Conservation (phyloP, 177 flowering plant genomes). For the Vitis hybrid region DNA sequence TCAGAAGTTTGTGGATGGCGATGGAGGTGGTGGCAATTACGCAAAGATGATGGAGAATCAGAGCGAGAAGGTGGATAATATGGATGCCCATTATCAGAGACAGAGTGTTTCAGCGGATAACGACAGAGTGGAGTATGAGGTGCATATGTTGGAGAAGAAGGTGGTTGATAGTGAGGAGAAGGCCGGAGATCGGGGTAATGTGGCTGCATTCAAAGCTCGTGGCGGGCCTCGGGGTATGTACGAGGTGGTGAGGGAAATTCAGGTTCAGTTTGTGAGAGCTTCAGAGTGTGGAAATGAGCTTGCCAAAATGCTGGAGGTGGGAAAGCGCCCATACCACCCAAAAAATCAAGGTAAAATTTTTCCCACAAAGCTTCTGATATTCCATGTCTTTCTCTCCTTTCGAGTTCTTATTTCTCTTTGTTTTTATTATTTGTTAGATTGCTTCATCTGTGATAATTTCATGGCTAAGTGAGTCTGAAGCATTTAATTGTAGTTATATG, state of each 20-base stretch:
- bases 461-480: too few species aligned
- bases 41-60: constrained; percentile 28
- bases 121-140: constrained; percentile 60
- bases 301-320: constrained; percentile 79
- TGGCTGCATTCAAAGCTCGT: constrained; percentile 28
- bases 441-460: constrained; percentile 1
- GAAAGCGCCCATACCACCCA: constrained; percentile 63
- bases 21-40: constrained; percentile 27
- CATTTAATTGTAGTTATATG: constrained; percentile 9
- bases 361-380: not conserved
- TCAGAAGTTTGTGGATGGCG: constrained; percentile 46
- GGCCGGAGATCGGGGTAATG: constrained; percentile 35
- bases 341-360: constrained; percentile 43
- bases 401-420: not conserved
- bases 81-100: constrained; percentile 41
- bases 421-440: not conserved
- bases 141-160: constrained; percentile 74
- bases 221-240: constrained; percentile 35
- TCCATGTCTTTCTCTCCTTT: not conserved
- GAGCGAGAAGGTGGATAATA: constrained; percentile 22
- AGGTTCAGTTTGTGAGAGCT: constrained; percentile 73
- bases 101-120: constrained; percentile 40
- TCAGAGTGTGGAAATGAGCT: constrained; percentile 70
- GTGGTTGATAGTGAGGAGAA: constrained; percentile 47
- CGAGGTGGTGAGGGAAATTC: constrained; percentile 67